Conservation (phyloP, 495 filamentous ascomycete genomes). For the Lentithecium fluviatile region DNA sequence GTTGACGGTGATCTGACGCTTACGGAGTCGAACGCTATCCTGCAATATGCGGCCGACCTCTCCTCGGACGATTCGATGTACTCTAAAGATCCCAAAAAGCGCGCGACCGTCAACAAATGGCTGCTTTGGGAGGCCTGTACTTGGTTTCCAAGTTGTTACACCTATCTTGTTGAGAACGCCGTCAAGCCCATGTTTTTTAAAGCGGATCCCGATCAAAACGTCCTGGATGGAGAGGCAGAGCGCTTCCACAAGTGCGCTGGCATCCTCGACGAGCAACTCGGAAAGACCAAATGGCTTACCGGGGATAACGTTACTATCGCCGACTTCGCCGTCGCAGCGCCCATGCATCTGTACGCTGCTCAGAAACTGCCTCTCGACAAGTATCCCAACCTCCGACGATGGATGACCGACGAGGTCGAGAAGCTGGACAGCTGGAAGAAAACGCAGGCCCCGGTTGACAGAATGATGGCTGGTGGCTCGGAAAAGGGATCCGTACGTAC, state of each 20-base stretch:
- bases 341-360: conserved; percentile 40
- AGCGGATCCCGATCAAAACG: conserved; percentile 33
- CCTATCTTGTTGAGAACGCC: conserved; percentile 42
- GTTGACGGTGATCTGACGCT: conserved; percentile 36
- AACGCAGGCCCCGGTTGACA: conserved; percentile 42
- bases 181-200: conserved; percentile 39
- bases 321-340: conserved; percentile 42
- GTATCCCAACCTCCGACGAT: conserved; percentile 40
- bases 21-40: conserved; percentile 44
- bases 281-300: conserved; percentile 40
- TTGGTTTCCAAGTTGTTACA: conserved; percentile 40
- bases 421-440: conserved; percentile 41
- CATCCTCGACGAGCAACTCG: conserved; percentile 39
- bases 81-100: conserved; percentile 39
- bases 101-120: conserved; percentile 40
- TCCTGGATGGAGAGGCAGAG: conserved; percentile 33
- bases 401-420: conserved; percentile 39
- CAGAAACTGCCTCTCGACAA: conserved; percentile 38
- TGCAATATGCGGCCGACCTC: conserved; percentile 41
- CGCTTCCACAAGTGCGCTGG: conserved; percentile 36
- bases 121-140: conserved; percentile 41
- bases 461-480: conserved; percentile 7
- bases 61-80: conserved; percentile 23
- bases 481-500: conserved; percentile 21
- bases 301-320: conserved; percentile 42